phyloP scores from a whole-genome alignment of 176 grass and related monocot species.

The Carex myosuroides region DNA sequence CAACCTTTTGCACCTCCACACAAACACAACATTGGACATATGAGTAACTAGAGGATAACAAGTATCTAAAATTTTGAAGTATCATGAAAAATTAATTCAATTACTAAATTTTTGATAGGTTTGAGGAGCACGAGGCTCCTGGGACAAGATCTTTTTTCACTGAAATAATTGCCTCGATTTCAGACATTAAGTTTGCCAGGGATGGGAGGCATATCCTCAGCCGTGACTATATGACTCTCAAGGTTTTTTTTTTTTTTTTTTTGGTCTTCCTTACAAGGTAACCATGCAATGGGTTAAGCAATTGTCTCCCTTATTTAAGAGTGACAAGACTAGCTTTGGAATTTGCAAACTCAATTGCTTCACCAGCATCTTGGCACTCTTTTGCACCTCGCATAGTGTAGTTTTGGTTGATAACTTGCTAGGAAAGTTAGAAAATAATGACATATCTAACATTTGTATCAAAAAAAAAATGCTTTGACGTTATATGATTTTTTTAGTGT shows the following conservation, averaged over 20 bases:
- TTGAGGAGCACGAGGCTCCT: constrained; percentile 78
- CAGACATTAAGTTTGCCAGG: constrained; percentile 80
- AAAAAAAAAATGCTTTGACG: not conserved
- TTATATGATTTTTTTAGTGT: not conserved
- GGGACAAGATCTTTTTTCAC: constrained; percentile 88
- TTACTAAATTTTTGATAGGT: constrained; percentile 35
- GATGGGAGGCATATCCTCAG: constrained; percentile 82
- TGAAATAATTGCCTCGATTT: constrained; percentile 90
- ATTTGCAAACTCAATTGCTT: not conserved
- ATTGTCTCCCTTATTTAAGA: not conserved
- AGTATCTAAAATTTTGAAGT: not conserved
- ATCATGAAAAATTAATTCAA: constrained; percentile 20
- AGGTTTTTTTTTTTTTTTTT: constrained; percentile 29
- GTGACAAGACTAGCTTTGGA: not conserved
- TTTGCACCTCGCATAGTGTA: not conserved
- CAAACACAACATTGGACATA: not conserved
- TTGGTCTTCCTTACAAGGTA: not conserved
- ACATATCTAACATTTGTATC: not conserved
- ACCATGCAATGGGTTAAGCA: not conserved
- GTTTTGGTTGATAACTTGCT: not conserved
- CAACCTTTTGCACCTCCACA: not conserved
- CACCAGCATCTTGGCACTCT: not conserved
- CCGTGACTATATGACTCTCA: constrained; percentile 97
- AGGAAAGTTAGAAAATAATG: constrained; percentile 1
- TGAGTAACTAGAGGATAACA: not conserved